phyloP scores from a whole-genome alignment of 352 stramenopile species.

The Phytophthora tubulina region DNA sequence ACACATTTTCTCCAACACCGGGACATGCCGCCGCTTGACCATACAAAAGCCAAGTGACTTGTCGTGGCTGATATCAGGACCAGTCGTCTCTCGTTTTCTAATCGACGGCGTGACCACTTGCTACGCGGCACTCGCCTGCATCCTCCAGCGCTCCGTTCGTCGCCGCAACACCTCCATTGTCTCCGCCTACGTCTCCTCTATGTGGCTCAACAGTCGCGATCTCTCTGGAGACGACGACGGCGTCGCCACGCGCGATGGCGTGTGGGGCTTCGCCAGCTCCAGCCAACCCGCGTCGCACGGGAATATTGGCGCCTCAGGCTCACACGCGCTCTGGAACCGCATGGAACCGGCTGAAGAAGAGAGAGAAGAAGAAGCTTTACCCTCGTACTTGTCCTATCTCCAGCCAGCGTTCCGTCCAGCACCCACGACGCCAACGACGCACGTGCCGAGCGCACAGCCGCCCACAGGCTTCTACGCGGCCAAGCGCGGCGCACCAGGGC shows the following conservation, averaged over 20 bases:
- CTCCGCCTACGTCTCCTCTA: constrained; percentile 25
- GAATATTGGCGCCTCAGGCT: constrained; percentile 52
- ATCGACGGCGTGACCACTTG: background rate
- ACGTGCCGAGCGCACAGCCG: background rate
- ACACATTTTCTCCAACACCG: constrained; percentile 21
- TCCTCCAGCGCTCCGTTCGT: background rate
- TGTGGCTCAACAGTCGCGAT: constrained; percentile 51
- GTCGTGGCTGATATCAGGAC: constrained; percentile 9
- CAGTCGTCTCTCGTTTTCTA: constrained; percentile 8
- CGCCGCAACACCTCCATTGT: background rate
- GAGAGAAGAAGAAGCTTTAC: constrained; percentile 74
- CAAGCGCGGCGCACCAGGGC: constrained; percentile 23
- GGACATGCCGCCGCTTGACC: constrained; percentile 9
- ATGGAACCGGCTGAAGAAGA: constrained; percentile 75
- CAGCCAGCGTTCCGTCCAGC: constrained; percentile 56
- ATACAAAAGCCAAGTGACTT: constrained; percentile 5
- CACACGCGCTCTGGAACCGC: constrained; percentile 68
- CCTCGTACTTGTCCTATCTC: constrained; percentile 78
- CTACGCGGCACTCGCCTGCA: constrained; percentile 5
- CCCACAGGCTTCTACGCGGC: constrained; percentile 22
- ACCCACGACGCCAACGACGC: constrained; percentile 19
- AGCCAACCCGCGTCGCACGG: constrained; percentile 37
- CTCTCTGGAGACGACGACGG: constrained; percentile 39
- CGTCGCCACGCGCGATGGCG: constrained; percentile 23
- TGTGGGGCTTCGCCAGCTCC: constrained; percentile 40